A percentile compares a stretch with the other conserved stretches of the same genome.
phyloP scores from a whole-genome alignment of 2,329 filamentous ascomycete genomes.

The Paracamarosporium sp. region DNA sequence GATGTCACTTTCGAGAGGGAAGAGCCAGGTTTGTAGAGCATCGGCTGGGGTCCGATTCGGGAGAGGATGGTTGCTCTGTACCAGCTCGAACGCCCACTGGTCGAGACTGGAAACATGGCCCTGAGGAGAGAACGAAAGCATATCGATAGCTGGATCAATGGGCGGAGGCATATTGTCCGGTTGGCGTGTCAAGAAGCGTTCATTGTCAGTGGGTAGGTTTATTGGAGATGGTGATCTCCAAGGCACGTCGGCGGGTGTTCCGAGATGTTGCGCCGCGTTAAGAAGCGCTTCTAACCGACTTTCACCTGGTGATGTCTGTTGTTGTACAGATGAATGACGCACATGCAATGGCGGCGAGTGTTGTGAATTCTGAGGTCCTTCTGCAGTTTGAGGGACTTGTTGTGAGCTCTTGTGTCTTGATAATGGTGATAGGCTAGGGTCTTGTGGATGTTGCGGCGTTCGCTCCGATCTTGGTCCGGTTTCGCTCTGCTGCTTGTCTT shows the following conservation, averaged over 20 bases:
- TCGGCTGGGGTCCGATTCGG: constrained; percentile 45
- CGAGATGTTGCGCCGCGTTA: constrained; percentile 46
- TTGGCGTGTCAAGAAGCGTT: constrained; percentile 29
- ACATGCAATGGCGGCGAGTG: constrained; percentile 21
- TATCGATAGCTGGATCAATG: constrained; percentile 47
- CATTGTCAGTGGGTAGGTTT: constrained; percentile 30
- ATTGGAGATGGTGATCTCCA: constrained; percentile 45
- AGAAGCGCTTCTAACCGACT: constrained; percentile 46
- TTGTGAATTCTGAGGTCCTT: constrained; percentile 21
- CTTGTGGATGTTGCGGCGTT: constrained; percentile 31
- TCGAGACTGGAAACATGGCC: constrained; percentile 44
- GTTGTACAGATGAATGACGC: constrained; percentile 20
- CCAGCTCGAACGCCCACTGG: constrained; percentile 47
- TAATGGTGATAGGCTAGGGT: constrained; percentile 33
- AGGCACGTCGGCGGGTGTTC: constrained; percentile 38
- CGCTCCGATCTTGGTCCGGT: constrained; percentile 23
- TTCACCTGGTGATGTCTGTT: constrained; percentile 36
- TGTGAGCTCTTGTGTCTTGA: constrained; percentile 31
- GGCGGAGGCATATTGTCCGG: constrained; percentile 43
- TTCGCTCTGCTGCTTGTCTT: constrained; percentile 28
- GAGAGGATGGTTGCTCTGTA: constrained; percentile 44
- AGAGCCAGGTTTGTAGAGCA: constrained; percentile 46
- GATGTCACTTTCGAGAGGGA: constrained; percentile 40
- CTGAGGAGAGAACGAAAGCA: constrained; percentile 42
- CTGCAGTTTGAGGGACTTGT: constrained; percentile 28